Percentiles rank a stretch among this genome's conserved stretches.
These are phyloP conservation scores for Cucumis melo DNA, from an alignment of 306 rosid species.

Conservation along the genomic window DNA sequence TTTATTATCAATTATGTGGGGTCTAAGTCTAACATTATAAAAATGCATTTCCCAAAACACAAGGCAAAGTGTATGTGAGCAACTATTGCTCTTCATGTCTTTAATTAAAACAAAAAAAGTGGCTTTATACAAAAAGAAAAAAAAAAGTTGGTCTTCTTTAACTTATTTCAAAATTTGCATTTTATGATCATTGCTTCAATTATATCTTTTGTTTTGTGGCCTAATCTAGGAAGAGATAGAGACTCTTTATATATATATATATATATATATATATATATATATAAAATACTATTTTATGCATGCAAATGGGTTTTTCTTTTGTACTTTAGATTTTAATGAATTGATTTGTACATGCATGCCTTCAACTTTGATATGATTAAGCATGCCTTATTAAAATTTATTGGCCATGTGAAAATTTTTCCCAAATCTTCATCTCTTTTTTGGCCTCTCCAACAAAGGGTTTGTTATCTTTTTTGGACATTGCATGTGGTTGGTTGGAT, in stretches of 20 bases:
- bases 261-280: background rate
- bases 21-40: background rate
- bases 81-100: conserved; percentile 4
- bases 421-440: background rate
- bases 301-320: background rate
- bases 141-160: background rate
- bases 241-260: background rate
- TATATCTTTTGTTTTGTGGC: background rate
- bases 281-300: background rate
- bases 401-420: background rate
- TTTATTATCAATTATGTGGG: background rate
- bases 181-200: conserved; percentile 7
- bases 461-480: background rate
- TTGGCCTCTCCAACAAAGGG: background rate
- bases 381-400: background rate
- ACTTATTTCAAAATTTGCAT: background rate
- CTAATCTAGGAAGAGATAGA: background rate
- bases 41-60: background rate
- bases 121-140: background rate
- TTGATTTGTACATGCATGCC: conserved; percentile 6
- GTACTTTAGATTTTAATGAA: conserved; percentile 1
- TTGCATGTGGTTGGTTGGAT: background rate
- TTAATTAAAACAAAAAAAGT: background rate
- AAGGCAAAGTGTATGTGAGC: background rate
- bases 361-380: conserved; percentile 1